These are phyloP conservation scores for Tylopilus cervinicoccineus DNA, from an alignment of 768 basidiomycete species.

Conservation along the genomic window DNA sequence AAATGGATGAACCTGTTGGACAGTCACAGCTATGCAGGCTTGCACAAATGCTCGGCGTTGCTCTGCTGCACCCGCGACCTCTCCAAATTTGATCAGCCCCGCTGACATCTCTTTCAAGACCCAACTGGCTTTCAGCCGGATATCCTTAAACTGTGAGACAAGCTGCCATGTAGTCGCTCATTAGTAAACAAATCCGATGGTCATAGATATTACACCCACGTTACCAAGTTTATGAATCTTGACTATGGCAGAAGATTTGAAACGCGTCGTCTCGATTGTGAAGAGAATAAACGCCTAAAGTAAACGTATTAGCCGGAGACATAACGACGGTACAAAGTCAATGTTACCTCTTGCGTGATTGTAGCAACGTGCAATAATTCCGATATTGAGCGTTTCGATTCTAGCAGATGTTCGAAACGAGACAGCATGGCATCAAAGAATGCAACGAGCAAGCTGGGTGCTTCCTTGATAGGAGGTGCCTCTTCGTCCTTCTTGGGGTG, in stretches of 20 bases:
- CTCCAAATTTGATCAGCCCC: conserved; percentile 46
- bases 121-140: conserved; percentile 50
- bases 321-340: background rate
- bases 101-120: conserved; percentile 57
- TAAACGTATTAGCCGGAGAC: background rate
- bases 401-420: conserved; percentile 45
- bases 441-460: conserved; percentile 47
- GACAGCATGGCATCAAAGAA: conserved; percentile 63
- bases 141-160: conserved; percentile 58
- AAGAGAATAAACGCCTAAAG: conserved; percentile 69
- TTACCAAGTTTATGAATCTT: conserved; percentile 71
- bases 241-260: conserved; percentile 64
- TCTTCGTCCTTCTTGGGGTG: conserved; percentile 69
- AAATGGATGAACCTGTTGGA: conserved; percentile 31
- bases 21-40: conserved; percentile 42
- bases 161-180: conserved; percentile 41
- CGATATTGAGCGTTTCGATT: conserved; percentile 38
- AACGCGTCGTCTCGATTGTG: conserved; percentile 63
- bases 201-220: conserved; percentile 37
- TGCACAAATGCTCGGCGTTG: conserved; percentile 49
- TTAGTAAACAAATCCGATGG: background rate
- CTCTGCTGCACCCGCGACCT: conserved; percentile 50
- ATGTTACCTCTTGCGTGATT: conserved; percentile 66
- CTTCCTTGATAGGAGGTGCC: conserved; percentile 57
- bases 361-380: conserved; percentile 71